Conservation (phyloP, 2,329 filamentous ascomycete genomes). For the Didymosphaeria variabile region DNA sequence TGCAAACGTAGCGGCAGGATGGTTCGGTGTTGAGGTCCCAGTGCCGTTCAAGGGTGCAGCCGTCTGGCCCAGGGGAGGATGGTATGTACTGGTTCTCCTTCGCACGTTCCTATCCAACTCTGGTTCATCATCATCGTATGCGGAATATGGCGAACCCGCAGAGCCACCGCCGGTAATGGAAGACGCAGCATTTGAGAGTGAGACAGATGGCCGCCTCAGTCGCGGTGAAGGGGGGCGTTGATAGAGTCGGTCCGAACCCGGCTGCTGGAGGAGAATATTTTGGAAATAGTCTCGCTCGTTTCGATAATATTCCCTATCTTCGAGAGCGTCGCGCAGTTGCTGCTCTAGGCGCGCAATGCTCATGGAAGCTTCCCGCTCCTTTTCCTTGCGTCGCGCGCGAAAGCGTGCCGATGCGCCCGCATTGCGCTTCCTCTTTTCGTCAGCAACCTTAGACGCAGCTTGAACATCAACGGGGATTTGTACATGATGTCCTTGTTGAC, state of each 20-base stretch:
- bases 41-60: conserved; percentile 32
- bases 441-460: conserved; percentile 81
- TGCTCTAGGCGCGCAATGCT: conserved; percentile 75
- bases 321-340: conserved; percentile 72
- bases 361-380: conserved; percentile 75
- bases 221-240: conserved; percentile 56
- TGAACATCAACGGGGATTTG: conserved; percentile 79
- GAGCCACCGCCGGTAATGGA: conserved; percentile 42
- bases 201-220: conserved; percentile 41
- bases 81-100: conserved; percentile 48
- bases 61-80: conserved; percentile 37
- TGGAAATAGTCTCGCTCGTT: conserved; percentile 74
- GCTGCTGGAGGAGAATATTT: conserved; percentile 65
- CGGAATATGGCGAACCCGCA: conserved; percentile 39
- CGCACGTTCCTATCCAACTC: conserved; percentile 49
- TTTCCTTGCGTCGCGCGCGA: conserved; percentile 81
- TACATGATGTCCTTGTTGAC: conserved; percentile 59
- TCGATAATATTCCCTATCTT: conserved; percentile 77
- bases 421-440: conserved; percentile 86
- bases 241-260: conserved; percentile 59
- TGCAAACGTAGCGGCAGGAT: conserved; percentile 30
- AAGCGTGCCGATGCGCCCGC: conserved; percentile 87
- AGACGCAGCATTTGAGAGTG: conserved; percentile 39
- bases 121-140: conserved; percentile 40
- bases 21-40: conserved; percentile 29